Base-by-base conservation (phyloP, 768 basidiomycete species). In the Boletus rubropictus region DNA sequence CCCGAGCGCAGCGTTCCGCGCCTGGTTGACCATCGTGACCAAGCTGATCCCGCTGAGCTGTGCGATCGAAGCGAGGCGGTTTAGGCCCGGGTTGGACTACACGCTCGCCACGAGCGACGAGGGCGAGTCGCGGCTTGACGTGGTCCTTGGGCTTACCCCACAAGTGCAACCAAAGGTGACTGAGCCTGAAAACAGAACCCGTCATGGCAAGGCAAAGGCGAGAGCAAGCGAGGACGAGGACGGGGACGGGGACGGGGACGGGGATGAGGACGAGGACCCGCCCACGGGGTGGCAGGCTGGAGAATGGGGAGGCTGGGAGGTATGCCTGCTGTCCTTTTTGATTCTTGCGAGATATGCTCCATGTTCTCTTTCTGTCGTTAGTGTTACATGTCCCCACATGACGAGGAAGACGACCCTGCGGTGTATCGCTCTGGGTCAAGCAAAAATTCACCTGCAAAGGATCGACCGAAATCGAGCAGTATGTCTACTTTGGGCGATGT, bases 361-460 rank as follows among this genome's bases (percentile, higher is more conserved):
- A 49, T 50, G 25, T 28, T 33, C 24, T 29, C 5, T 47, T 42
- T 37, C 7, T 11, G 0, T 46, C 12, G 18, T 42, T 52, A 91
- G 85, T 93, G 92, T 61, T 98, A 97, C 66, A 87, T 96, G 80
- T 88, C 92, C 2, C 89, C 90, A 34, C 91, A 95, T 53, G 85
- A 94, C 52, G 92, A 89, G 56, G 90, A 91, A 59, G 93, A 95
- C 53, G 94, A 98, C 64, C 93, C 93, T 12, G 91, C 94, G 2
- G 86, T 96, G 14, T 98, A 95, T 64, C 85, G 91, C 24, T 77
- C 81, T 18, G 73, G 74, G 15, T 66, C 71, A 33, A 74, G 75
- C 60, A 74, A 66, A 55, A 64, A 61, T 38, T 24, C 54, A 8
- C 50, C 60, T n/a, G n/a, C 39, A 21, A 62, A 56, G 36, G 55